Evolutionary conservation across 495 filamentous ascomycete genomes (phyloP), one percentile per base, ranked within the genome.

Genomic region (Penicillium flavigenum): DNA sequence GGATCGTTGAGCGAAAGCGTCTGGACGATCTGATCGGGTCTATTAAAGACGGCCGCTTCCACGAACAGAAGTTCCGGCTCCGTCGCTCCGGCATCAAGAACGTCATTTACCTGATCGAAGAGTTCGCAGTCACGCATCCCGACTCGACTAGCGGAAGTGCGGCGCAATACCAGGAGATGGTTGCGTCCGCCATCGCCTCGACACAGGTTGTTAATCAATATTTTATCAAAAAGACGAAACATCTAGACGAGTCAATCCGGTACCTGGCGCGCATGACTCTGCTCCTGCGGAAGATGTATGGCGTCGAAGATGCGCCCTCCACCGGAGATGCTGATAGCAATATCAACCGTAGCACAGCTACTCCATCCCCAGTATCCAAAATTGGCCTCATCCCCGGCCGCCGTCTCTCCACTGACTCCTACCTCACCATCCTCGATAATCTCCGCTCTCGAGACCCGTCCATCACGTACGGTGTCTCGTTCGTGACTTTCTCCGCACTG

Each of bases 61-160:
- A 86, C 61, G 90, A 95, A 63, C 90, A 95, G 60, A 94, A 95
- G 62, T 93, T 91, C 61, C 86, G 90, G 2, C 79, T 93, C 3
- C 78, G 79, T 38, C 84, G 84, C 51, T 86, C 83, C 0, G 89
- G 89, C 1, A 74, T 92, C 29, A 84, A 81, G 54, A 88, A 92
- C 53, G 85, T 94, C 27, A 79, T 89, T 45, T 95, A 94, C 62
- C 72, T 95, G n/a, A 79, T 94, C 49, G 90, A 95, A 63, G 86
- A 93, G 57, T 85, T 83, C 61, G 54, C 76, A 16, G 77, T 90
- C 60, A 76, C 81, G 0, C 70, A 77, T 29, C 36, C 62, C 10
- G 71, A 76, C 32, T 41, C 70, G 8, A 62, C 58, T 10, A 63
- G 56, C 31, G 49, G 72, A 0, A 72, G 73, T 12, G 70, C 72